Conservation (phyloP, 352 stramenopile species). For the Pythium dissimile region DNA sequence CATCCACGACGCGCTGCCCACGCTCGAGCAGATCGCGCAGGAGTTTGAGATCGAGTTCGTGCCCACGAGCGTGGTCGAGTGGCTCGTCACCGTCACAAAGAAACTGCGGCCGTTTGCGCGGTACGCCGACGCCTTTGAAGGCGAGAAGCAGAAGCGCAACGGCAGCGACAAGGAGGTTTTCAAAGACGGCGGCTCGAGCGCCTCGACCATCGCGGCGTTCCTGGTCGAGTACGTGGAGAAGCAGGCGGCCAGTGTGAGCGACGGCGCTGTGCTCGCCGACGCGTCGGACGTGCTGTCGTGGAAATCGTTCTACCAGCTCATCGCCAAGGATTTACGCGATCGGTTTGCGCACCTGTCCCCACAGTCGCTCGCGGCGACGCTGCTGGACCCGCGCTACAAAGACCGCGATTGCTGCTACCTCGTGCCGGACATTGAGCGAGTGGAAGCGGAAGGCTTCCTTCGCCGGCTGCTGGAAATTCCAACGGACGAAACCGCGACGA, state of each 20-base stretch:
- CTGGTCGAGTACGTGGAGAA: constrained; percentile 71
- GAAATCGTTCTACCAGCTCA: constrained; percentile 59
- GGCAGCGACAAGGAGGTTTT: constrained; percentile 76
- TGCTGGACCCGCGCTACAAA: constrained; percentile 82
- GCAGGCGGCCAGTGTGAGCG: constrained; percentile 29
- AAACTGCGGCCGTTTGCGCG: constrained; percentile 72
- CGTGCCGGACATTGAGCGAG: constrained; percentile 44
- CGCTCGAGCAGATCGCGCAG: constrained; percentile 55
- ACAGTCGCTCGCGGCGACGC: constrained; percentile 64
- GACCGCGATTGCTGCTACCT: constrained; percentile 79
- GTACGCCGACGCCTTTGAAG: constrained; percentile 69
- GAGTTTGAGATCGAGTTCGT: constrained; percentile 47
- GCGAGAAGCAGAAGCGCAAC: constrained; percentile 67
- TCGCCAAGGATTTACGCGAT: constrained; percentile 49
- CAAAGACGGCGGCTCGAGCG: constrained; percentile 70
- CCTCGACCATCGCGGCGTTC: constrained; percentile 69
- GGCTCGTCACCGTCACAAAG: constrained; percentile 54
- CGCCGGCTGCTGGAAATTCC: constrained; percentile 51
- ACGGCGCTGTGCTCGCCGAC: constrained; percentile 9
- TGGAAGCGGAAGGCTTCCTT: constrained; percentile 51
- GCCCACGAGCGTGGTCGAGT: constrained; percentile 38
- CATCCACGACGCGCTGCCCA: constrained; percentile 39
- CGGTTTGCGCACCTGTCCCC: constrained; percentile 49
- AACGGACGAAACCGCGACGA: constrained; percentile 22
- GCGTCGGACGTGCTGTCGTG: constrained; percentile 37